Percentiles rank a stretch among this genome's conserved stretches.
Conservation (phyloP, 164 flowering plant species). For the Cinnamomum chago region DNA sequence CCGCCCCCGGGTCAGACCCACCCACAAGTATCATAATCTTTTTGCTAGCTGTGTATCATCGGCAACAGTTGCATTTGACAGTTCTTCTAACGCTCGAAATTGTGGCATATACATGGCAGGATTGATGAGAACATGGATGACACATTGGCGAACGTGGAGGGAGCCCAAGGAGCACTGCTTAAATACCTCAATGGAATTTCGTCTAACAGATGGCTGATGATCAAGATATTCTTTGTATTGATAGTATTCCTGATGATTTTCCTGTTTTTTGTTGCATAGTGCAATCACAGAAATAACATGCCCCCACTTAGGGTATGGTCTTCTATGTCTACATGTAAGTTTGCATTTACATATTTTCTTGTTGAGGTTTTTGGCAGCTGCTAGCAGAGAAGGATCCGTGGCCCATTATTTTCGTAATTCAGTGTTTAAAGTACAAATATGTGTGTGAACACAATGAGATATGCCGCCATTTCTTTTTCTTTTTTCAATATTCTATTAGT, state of each 20-base stretch:
- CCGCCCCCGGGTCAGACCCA: no score
- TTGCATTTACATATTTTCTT: not conserved
- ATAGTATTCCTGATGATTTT: slow-evolving; percentile 83
- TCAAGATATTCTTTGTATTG: slow-evolving; percentile 87
- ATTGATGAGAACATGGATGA: slow-evolving; percentile 98
- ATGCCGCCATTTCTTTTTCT: not conserved
- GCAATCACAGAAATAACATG: not conserved
- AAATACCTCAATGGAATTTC: slow-evolving; percentile 89
- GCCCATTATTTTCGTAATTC: not conserved
- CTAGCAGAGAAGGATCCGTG: not conserved
- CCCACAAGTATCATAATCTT: no score
- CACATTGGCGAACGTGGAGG: slow-evolving; percentile 83
- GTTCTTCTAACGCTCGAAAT: no score
- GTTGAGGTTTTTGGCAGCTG: not conserved
- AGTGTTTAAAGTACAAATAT: not conserved
- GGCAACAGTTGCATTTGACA: no score
- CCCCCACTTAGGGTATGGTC: not conserved
- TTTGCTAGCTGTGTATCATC: no score
- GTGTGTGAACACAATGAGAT: not conserved
- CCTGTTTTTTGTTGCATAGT: slow-evolving; percentile 81
- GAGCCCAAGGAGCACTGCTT: slow-evolving; percentile 74
- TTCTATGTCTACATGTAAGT: not conserved
- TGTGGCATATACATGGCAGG: slow-evolving; percentile 30
- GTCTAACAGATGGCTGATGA: slow-evolving; percentile 92
- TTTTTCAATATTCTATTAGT: not conserved